phyloP scores from a whole-genome alignment of 805 yeast species.

The Teunomyces panamensis region DNA sequence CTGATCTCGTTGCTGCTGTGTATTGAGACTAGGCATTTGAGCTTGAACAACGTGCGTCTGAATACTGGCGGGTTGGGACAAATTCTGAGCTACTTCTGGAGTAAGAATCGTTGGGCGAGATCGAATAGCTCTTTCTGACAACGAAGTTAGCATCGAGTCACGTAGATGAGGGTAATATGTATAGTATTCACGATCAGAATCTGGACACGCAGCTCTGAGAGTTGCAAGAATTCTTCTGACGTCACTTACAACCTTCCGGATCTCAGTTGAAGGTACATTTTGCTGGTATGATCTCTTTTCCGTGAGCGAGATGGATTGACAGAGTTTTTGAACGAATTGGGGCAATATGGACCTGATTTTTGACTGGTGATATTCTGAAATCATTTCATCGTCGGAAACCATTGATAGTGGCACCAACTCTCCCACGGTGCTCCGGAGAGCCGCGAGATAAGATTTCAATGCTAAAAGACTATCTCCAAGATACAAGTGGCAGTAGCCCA shows the following conservation, averaged over 20 bases:
- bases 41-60: not conserved
- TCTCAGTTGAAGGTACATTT: conserved; percentile 21
- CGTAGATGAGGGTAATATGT: conserved; percentile 24
- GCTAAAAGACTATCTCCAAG: conserved; percentile 36
- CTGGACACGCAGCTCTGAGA: conserved; percentile 21
- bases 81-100: conserved; percentile 37
- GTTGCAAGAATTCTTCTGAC: conserved; percentile 26
- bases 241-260: conserved; percentile 19
- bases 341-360: conserved; percentile 29
- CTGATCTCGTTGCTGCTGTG: not conserved
- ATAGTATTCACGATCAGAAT: conserved; percentile 25
- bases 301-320: conserved; percentile 31
- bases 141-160: conserved; percentile 20
- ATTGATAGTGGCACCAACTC: conserved; percentile 26
- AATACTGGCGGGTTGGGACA: conserved; percentile 18
- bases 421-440: conserved; percentile 29
- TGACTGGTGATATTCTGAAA: conserved; percentile 18
- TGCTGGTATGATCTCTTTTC: conserved; percentile 40
- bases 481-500: conserved; percentile 42
- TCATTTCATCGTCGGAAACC: conserved; percentile 10
- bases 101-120: conserved; percentile 35
- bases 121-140: conserved; percentile 29
- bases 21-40: conserved; percentile 5
- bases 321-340: conserved; percentile 35
- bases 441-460: conserved; percentile 30